Conservation (phyloP, 169 alveolate genomes). For the Miamiensis avidus region DNA sequence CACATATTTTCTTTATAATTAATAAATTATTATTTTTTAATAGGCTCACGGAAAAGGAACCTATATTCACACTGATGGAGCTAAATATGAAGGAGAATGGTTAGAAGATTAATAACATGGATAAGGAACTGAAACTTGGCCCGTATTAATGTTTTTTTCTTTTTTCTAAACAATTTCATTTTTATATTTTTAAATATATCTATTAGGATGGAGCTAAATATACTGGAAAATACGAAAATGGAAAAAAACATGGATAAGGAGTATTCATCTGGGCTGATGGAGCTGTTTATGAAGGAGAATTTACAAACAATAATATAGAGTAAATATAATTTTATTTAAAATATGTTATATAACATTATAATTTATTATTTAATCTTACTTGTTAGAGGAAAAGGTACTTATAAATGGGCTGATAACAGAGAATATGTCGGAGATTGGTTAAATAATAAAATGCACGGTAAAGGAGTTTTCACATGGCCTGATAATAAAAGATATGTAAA, state of each 20-base stretch:
- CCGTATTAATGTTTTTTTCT: not conserved
- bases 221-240: not conserved
- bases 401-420: constrained; percentile 77
- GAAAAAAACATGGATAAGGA: not conserved
- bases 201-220: constrained; percentile 4
- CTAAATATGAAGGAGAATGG: constrained; percentile 36
- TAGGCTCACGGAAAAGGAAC: constrained; percentile 24
- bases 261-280: constrained; percentile 1
- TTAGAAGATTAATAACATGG: constrained; percentile 28
- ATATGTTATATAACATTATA: not conserved
- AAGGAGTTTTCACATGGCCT: constrained; percentile 73
- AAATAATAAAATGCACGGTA: constrained; percentile 69
- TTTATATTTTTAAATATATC: too few species aligned
- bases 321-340: too few species aligned
- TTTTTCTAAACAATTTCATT: too few species aligned
- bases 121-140: constrained; percentile 1
- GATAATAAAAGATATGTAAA: constrained; percentile 73
- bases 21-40: too few species aligned
- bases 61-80: constrained; percentile 22
- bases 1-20: too few species aligned
- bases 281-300: not conserved
- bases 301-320: constrained; percentile 1
- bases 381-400: constrained; percentile 71
- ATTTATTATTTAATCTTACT: constrained; percentile 52
- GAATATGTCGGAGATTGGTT: constrained; percentile 76